Percentiles rank a stretch among this genome's conserved stretches.
Evolutionary conservation across 2,329 filamentous ascomycete genomes (phyloP).

Genomic region (Pseudonectria foliicola): DNA sequence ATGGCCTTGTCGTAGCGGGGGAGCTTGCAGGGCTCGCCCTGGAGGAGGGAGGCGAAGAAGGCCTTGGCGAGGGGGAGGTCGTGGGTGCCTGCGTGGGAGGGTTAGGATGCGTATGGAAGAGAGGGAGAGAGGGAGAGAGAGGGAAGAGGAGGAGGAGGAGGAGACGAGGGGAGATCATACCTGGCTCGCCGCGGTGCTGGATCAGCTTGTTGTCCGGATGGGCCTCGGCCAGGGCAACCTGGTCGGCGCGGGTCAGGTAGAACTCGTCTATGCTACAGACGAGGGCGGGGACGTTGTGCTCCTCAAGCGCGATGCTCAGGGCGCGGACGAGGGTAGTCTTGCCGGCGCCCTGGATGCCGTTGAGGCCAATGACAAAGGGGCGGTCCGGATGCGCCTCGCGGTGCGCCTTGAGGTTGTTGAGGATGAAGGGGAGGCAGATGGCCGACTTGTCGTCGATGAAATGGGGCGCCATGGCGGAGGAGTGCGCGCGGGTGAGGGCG

Average conservation of each 20-base stretch:
- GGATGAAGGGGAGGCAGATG: conserved; percentile 71
- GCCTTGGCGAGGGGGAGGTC: conserved; percentile 58
- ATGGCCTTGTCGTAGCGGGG: conserved; percentile 81
- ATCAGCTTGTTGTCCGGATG: conserved; percentile 69
- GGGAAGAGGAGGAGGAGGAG: no score
- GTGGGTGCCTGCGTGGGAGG: conserved; percentile 48
- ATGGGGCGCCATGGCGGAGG: conserved; percentile 20
- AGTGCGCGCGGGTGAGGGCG: not conserved
- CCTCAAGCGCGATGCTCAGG: conserved; percentile 54
- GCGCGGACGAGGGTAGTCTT: conserved; percentile 80
- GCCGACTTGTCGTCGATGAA: conserved; percentile 73
- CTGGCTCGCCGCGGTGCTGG: conserved; percentile 76
- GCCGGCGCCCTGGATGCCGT: conserved; percentile 85
- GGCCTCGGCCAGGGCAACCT: conserved; percentile 54
- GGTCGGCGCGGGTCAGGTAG: conserved; percentile 67
- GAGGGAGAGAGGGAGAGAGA: no score
- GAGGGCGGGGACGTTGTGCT: conserved; percentile 53
- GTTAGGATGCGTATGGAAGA: no score
- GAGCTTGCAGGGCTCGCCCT: conserved; percentile 46
- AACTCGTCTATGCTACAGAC: conserved; percentile 85
- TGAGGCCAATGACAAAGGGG: conserved; percentile 78
- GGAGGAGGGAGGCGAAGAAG: conserved; percentile 55
- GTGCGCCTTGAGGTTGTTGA: conserved; percentile 50
- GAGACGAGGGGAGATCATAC: conserved; percentile 26
- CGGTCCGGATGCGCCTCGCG: conserved; percentile 32